A percentile compares a stretch with the other conserved stretches of the same genome.
These are phyloP conservation scores for Melaleuca quinquenervia DNA, from an alignment of 345 rosid species.

Conservation along the genomic window DNA sequence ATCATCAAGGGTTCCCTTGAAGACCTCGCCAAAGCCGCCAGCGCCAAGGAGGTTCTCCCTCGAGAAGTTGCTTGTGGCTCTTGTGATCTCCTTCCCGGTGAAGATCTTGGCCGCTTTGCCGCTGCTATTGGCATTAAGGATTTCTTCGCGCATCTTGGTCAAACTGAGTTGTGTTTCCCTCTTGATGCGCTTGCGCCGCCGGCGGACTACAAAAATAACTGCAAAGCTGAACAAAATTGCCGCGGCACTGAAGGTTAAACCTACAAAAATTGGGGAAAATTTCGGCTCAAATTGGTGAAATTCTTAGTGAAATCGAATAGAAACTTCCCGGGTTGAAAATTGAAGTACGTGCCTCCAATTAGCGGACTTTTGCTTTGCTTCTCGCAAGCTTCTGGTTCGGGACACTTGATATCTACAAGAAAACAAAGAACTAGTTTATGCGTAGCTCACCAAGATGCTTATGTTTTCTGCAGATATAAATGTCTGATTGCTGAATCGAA, in stretches of 20 bases:
- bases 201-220: slow-evolving; percentile 14
- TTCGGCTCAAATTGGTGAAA: background rate
- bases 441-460: background rate
- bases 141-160: slow-evolving; percentile 43
- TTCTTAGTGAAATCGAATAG: background rate
- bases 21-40: slow-evolving; percentile 57
- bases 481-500: background rate
- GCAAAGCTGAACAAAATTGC: slow-evolving; percentile 10
- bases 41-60: slow-evolving; percentile 29
- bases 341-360: slow-evolving; percentile 24
- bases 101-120: slow-evolving; percentile 38
- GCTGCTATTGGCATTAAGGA: slow-evolving; percentile 25
- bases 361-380: slow-evolving; percentile 21
- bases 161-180: slow-evolving; percentile 22
- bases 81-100: slow-evolving; percentile 37
- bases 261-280: slow-evolving; percentile 3
- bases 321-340: background rate
- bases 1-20: slow-evolving; percentile 33
- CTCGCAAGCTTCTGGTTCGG: slow-evolving; percentile 36
- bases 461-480: background rate
- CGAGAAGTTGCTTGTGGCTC: slow-evolving; percentile 39
- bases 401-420: slow-evolving; percentile 30
- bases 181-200: slow-evolving; percentile 9
- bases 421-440: background rate
- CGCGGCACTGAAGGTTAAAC: slow-evolving; percentile 20